These are phyloP conservation scores for Botrytis deweyae DNA, from an alignment of 2,329 filamentous ascomycete genomes.

Conservation along the genomic window DNA sequence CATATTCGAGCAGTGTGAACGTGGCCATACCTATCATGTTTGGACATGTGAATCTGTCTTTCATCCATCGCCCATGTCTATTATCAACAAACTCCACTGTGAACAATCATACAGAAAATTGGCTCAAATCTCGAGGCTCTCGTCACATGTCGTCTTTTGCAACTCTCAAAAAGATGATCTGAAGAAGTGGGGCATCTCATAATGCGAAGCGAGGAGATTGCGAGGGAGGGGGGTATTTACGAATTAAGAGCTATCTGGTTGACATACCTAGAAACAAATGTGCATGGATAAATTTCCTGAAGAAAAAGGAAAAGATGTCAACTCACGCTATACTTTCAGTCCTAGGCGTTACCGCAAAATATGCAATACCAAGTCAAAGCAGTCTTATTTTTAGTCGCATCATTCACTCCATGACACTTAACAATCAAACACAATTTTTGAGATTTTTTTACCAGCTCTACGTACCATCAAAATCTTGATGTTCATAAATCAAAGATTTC, in stretches of 20 bases:
- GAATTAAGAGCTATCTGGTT: not conserved
- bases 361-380: not conserved
- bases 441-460: not conserved
- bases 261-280: not conserved
- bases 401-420: not conserved
- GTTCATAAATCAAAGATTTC: not conserved
- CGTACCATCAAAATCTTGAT: accelerated
- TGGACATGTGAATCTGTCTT: not conserved
- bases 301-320: no score
- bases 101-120: no score
- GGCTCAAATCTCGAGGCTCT: accelerated
- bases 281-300: not conserved
- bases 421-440: no score
- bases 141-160: accelerated
- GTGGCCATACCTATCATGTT: no score
- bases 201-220: not conserved
- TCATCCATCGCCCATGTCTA: no score
- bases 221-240: not conserved
- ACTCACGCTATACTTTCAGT: not conserved
- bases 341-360: not conserved
- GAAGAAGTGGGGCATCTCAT: not conserved
- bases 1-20: not conserved
- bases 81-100: accelerated
- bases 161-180: not conserved
- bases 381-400: not conserved